phyloP scores from a whole-genome alignment of 164 flowering plant species.

The Cinnamomum micranthum region DNA sequence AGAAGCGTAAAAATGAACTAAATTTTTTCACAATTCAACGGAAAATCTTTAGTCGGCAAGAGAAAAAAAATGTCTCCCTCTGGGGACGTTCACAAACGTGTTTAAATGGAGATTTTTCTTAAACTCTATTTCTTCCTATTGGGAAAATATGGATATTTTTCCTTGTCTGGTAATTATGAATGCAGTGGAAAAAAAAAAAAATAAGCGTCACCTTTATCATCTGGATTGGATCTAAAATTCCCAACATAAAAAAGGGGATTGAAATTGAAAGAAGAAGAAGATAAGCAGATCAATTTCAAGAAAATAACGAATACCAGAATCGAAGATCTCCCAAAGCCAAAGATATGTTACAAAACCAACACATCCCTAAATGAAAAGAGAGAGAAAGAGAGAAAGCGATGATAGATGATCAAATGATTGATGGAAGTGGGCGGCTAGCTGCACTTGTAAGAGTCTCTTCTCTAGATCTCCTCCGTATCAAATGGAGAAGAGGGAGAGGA shows the following conservation, averaged over 20 bases:
- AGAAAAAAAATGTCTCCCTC: too few relatives aligned
- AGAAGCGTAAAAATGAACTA: not conserved
- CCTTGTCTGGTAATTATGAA: not conserved
- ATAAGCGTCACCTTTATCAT: too few relatives aligned
- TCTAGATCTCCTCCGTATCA: too few relatives aligned
- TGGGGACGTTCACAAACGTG: too few relatives aligned
- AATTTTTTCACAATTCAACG: not conserved
- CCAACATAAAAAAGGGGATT: not conserved
- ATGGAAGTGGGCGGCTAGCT: too few relatives aligned
- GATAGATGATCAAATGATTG: not conserved
- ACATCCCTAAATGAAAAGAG: not conserved
- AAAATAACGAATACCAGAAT: not conserved
- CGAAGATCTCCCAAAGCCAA: not conserved
- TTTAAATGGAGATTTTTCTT: not conserved
- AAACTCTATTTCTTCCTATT: too few relatives aligned
- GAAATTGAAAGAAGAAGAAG: not conserved
- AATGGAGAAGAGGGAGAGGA: too few relatives aligned
- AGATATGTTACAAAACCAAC: not conserved
- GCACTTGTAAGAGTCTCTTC: too few relatives aligned
- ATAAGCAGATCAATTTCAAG: not conserved
- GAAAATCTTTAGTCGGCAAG: too few relatives aligned
- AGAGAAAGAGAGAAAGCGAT: not conserved
- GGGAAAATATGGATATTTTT: not conserved
- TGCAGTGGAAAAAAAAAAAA: too few relatives aligned
- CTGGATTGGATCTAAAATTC: not conserved